Conservation (phyloP, 208 protist species). For the Trypanosoma vivax region DNA sequence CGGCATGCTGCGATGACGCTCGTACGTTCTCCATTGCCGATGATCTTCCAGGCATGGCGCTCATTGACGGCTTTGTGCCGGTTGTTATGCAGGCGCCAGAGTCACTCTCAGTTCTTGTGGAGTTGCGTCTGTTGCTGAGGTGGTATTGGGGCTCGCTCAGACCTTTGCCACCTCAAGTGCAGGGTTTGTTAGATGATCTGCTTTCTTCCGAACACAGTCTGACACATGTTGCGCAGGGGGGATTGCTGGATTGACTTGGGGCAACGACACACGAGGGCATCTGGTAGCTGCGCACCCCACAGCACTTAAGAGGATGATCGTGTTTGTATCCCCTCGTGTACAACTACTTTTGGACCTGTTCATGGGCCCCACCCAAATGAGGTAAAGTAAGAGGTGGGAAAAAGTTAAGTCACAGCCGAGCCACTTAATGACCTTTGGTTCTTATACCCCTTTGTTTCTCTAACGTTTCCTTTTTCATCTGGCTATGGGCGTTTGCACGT, state of each 20-base stretch:
- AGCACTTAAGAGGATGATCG: too few relatives aligned
- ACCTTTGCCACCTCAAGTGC: constrained; percentile 5
- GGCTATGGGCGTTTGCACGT: too few relatives aligned
- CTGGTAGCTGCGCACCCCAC: too few relatives aligned
- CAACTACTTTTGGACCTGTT: too few relatives aligned
- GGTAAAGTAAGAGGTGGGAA: not conserved
- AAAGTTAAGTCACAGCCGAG: constrained; percentile 1
- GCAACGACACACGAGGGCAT: too few relatives aligned
- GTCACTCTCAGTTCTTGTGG: constrained; percentile 1
- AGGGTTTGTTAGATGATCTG: constrained; percentile 10
- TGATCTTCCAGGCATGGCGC: constrained; percentile 21
- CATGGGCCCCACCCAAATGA: too few relatives aligned
- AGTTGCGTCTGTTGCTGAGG: constrained; percentile 5
- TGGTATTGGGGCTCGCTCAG: constrained; percentile 8
- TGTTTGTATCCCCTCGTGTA: too few relatives aligned
- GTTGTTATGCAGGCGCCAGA: constrained; percentile 15
- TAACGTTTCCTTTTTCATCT: constrained; percentile 4
- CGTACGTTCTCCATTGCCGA: constrained; percentile 6
- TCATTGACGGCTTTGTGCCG: constrained; percentile 20
- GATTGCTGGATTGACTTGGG: constrained; percentile 11
- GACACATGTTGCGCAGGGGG: constrained; percentile 10
- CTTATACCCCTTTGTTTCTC: not conserved
- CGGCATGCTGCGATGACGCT: constrained; percentile 8
- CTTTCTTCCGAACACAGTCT: constrained; percentile 6
- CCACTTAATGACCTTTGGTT: constrained; percentile 3